Conservation (phyloP, 495 filamentous ascomycete genomes). For the Hypoxylon fuscum region DNA sequence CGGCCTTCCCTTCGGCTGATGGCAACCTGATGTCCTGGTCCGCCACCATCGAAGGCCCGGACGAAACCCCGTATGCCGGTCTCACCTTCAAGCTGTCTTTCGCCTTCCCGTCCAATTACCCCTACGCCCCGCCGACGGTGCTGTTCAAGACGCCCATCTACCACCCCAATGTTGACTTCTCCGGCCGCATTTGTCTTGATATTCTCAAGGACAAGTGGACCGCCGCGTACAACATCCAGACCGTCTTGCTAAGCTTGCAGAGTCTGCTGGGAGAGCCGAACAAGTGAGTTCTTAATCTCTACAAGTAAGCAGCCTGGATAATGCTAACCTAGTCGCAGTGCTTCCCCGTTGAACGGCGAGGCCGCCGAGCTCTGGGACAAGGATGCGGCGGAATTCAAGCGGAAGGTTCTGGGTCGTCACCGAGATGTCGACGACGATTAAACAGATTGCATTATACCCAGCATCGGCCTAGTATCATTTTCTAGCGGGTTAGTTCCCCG, state of each 20-base stretch:
- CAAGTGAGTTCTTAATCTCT: conserved; percentile 69
- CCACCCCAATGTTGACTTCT: conserved; percentile 94
- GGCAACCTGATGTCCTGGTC: conserved; percentile 92
- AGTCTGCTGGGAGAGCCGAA: conserved; percentile 97
- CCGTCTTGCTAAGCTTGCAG: conserved; percentile 90
- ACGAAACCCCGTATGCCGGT: conserved; percentile 88
- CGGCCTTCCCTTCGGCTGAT: conserved; percentile 90
- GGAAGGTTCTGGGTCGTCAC: conserved; percentile 66
- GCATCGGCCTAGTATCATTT: conserved; percentile 12
- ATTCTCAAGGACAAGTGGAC: conserved; percentile 99
- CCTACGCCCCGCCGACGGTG: conserved; percentile 90
- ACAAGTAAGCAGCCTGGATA: background rate
- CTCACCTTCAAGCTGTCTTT: conserved; percentile 95
- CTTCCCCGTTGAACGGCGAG: conserved; percentile 94
- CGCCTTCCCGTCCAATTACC: conserved; percentile 90
- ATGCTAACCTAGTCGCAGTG: conserved; percentile 58
- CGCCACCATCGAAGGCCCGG: conserved; percentile 91
- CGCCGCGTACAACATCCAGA: conserved; percentile 90
- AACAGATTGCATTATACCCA: conserved; percentile 28
- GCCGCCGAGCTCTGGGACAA: conserved; percentile 96
- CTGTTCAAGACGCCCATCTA: conserved; percentile 94
- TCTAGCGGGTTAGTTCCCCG: conserved; percentile 14
- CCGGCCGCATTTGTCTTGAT: conserved; percentile 91
- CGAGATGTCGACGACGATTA: conserved; percentile 66
- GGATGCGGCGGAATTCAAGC: conserved; percentile 86